Conservation (phyloP, 2,329 filamentous ascomycete species). For the Dactylellina drechsleri region DNA sequence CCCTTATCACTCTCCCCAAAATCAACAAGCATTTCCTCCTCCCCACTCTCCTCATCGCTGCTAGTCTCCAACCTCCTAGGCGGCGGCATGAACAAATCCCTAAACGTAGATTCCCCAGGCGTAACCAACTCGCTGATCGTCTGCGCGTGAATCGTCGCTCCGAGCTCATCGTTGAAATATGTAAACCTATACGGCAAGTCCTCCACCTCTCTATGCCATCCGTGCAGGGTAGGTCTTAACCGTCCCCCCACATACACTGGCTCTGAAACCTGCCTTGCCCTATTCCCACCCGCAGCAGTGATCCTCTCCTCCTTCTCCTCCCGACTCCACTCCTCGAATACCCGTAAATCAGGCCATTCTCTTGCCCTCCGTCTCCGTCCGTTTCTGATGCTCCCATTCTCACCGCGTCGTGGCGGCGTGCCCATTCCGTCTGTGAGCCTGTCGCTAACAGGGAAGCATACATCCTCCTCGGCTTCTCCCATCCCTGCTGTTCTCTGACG, state of each 20-base stretch:
- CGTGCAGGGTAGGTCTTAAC: slow-evolving; percentile 74
- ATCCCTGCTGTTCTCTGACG: slow-evolving; percentile 68
- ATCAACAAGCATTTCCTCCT: slow-evolving; percentile 24
- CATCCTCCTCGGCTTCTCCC: slow-evolving; percentile 80
- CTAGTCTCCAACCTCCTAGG: slow-evolving; percentile 63
- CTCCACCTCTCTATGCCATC: slow-evolving; percentile 88
- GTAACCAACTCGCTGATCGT: slow-evolving; percentile 93
- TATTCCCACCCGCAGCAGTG: slow-evolving; percentile 73
- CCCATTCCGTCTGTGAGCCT: slow-evolving; percentile 82
- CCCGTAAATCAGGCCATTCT: slow-evolving; percentile 85
- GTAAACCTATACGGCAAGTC: slow-evolving; percentile 94
- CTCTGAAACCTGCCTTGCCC: slow-evolving; percentile 91
- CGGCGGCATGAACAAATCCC: slow-evolving; percentile 89
- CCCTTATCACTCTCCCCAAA: slow-evolving; percentile 52
- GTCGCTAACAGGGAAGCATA: slow-evolving; percentile 85
- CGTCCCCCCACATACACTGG: slow-evolving; percentile 91
- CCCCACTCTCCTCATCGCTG: slow-evolving; percentile 25
- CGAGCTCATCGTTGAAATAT: slow-evolving; percentile 97
- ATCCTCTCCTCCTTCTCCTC: slow-evolving; percentile 85
- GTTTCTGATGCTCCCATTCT: slow-evolving; percentile 56
- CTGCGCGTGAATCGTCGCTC: slow-evolving; percentile 90
- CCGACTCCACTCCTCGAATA: slow-evolving; percentile 87
- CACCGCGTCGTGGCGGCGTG: slow-evolving; percentile 64
- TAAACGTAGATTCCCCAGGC: slow-evolving; percentile 78
- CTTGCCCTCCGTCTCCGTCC: slow-evolving; percentile 68